These are phyloP conservation scores for Debaryomyces subglobosus DNA, from an alignment of 1,139 yeast genomes.

Conservation along the genomic window DNA sequence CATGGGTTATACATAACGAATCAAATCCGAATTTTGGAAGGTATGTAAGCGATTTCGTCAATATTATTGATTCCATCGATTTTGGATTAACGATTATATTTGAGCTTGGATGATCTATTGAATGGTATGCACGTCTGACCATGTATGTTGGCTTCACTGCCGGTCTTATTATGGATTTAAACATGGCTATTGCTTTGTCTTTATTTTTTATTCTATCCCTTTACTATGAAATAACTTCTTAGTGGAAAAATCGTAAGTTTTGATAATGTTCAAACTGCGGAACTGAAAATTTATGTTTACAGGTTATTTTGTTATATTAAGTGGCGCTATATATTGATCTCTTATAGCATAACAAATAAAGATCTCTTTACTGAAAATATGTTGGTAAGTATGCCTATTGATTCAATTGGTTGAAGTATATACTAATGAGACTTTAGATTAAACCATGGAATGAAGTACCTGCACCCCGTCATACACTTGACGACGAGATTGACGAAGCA, in stretches of 20 bases:
- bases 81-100: slow-evolving; percentile 33
- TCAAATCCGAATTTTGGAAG: slow-evolving; percentile 77
- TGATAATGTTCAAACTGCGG: not conserved
- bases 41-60: slow-evolving; percentile 41
- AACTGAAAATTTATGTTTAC: slow-evolving; percentile 2
- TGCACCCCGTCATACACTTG: slow-evolving; percentile 57
- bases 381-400: not conserved
- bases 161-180: slow-evolving; percentile 2
- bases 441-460: slow-evolving; percentile 59
- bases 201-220: not conserved
- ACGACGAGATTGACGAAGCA: slow-evolving; percentile 40
- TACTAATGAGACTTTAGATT: slow-evolving; percentile 33
- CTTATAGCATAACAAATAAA: not conserved
- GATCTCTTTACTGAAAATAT: not conserved
- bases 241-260: not conserved
- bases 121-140: slow-evolving; percentile 30
- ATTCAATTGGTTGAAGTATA: not conserved
- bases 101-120: slow-evolving; percentile 38
- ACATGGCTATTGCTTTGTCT: slow-evolving; percentile 1
- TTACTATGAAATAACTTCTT: not conserved
- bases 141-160: not conserved
- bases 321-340: slow-evolving; percentile 5
- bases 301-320: not conserved
- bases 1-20: slow-evolving; percentile 58
- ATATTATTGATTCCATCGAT: slow-evolving; percentile 36